Conservation (phyloP, 768 basidiomycete genomes). For the Mycena amicta region DNA sequence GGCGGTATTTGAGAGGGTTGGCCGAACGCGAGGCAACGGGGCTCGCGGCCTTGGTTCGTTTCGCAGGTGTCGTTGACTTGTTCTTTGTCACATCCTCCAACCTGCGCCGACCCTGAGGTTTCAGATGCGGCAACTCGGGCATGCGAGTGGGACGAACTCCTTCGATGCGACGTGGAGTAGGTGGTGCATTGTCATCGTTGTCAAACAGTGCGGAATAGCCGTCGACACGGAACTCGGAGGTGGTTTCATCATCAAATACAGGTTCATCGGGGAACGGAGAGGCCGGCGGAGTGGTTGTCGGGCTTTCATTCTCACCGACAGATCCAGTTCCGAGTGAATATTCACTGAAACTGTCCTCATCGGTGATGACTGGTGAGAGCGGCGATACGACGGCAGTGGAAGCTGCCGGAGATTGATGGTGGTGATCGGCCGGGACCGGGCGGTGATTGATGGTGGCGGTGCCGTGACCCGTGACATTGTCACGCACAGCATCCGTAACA, state of each 20-base stretch:
- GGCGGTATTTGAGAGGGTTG: too few species aligned
- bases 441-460: neutral
- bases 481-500: neutral
- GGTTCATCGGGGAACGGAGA: neutral
- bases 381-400: conserved; percentile 30
- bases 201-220: neutral
- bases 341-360: neutral
- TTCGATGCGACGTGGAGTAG: neutral
- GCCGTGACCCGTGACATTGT: neutral
- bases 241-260: neutral
- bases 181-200: neutral
- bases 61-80: too few species aligned
- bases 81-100: neutral
- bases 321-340: neutral
- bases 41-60: too few species aligned
- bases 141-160: too few species aligned
- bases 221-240: neutral
- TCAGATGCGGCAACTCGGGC: neutral
- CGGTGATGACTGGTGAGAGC: conserved; percentile 69
- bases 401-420: conserved; percentile 30
- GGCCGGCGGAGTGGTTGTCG: neutral
- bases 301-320: neutral
- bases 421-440: conserved; percentile 48
- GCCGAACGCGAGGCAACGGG: too few species aligned
- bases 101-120: neutral